Base-by-base conservation (phyloP, 2,329 filamentous ascomycete species). In the Aspergillus pseudoterreus region DNA sequence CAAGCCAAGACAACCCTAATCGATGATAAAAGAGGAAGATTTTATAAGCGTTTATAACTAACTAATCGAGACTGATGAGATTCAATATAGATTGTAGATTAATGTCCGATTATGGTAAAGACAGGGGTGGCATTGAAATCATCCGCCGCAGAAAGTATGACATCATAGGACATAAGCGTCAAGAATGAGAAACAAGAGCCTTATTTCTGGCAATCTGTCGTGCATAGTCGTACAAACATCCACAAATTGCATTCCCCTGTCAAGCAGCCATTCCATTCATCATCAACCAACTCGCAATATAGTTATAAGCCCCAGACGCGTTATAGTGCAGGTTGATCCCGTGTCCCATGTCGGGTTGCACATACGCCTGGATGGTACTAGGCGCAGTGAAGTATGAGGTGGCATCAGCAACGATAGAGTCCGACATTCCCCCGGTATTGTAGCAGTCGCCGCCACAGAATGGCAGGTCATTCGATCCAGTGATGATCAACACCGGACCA, bases 261-360 rank as follows among this genome's bases (percentile, higher is more conserved):
- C 39, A 42, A 2, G 39, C 14, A 8, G 14, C 39, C 39, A 42
- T 42, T 6, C 39, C 39, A 42, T 17, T 17, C 8, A 15, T 3
- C 39, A 19, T 42, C 8, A 42, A 17, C 15, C n/a, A 42, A 11
- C 11, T 42, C 5, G 39, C 39, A 42, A 57, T 60, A 38, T 55
- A 47, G 45, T 60, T 52, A 47, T 64, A 66, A 14, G 57, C 58
- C 6, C 35, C 63, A 2, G 59, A 63, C 12, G 62, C 59, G 47
- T 64, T 65, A 17, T 63, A 54, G 35, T 66, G 65, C 50, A 67
- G 21, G 43, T 65, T 63, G n/a, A 68, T 53, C 4, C 58, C 63
- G 54, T 68, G 65, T 4, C 63, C 63, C 33, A 56, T 59, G 21
- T 59, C 47, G 8, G 61, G 61, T 17, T 65, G 59, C 3, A 68